phyloP scores from a whole-genome alignment of 352 stramenopile genomes.

The Globisporangium irregulare region DNA sequence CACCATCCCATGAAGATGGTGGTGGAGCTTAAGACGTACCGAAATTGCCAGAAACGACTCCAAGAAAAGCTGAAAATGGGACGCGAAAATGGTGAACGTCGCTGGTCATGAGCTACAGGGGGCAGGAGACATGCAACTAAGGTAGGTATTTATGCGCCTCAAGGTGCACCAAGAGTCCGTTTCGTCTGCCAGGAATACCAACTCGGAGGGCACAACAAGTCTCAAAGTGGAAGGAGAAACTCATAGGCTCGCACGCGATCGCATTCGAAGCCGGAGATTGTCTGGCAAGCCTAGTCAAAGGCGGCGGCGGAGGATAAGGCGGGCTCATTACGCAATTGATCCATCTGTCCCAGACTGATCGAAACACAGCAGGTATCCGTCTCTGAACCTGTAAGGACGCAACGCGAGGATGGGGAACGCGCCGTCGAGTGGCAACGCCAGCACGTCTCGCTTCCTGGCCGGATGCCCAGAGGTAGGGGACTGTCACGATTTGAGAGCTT shows the following conservation, averaged over 20 bases:
- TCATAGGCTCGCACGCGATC: background rate
- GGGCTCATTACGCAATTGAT: conserved; percentile 6
- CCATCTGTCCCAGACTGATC: background rate
- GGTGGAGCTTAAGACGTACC: background rate
- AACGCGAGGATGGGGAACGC: conserved; percentile 45
- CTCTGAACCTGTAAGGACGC: background rate
- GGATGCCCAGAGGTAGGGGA: conserved; percentile 47
- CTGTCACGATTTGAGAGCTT: background rate
- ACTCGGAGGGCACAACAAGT: background rate
- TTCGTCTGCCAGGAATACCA: background rate
- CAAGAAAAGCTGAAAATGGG: background rate
- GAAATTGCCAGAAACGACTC: background rate
- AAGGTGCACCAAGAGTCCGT: background rate
- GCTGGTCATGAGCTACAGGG: background rate
- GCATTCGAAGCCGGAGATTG: background rate
- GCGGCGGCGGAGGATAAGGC: background rate
- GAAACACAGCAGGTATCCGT: background rate
- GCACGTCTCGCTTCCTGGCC: conserved; percentile 46
- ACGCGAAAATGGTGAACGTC: background rate
- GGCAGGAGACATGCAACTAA: background rate
- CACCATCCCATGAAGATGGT: background rate
- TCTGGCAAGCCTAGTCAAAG: background rate
- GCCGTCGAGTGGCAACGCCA: conserved; percentile 29
- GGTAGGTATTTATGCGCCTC: background rate
- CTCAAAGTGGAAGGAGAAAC: background rate